Evolutionary conservation across 2,329 filamentous ascomycete species (phyloP).

Genomic region (Fusarium praegraminearum): DNA sequence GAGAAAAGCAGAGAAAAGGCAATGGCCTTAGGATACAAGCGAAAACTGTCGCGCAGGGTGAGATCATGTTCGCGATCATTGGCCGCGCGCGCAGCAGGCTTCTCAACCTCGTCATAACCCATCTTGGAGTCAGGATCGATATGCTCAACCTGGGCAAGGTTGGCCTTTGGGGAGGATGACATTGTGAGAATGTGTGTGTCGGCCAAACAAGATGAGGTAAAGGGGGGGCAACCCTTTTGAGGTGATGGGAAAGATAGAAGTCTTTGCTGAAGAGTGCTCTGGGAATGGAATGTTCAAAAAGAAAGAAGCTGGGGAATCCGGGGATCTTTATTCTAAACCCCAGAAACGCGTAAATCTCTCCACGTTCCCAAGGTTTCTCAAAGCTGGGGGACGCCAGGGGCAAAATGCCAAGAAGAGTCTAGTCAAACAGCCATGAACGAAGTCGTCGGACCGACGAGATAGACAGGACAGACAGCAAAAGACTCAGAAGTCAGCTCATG

Average conservation of each 20-base stretch:
- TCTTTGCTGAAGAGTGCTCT: not conserved
- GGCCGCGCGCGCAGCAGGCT: constrained; percentile 18
- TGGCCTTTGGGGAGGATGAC: constrained; percentile 14
- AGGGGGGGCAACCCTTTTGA: not conserved
- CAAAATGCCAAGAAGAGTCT: constrained; percentile 9
- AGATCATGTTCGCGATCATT: constrained; percentile 48
- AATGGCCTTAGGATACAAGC: constrained; percentile 54
- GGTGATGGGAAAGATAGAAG: not conserved
- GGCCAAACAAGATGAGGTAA: not conserved
- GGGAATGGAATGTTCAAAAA: not conserved
- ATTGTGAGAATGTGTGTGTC: not conserved
- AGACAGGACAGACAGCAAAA: not conserved
- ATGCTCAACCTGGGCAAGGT: constrained; percentile 24
- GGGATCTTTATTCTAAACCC: constrained; percentile 28
- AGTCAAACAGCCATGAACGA: not conserved
- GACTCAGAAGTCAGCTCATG: constrained; percentile 9
- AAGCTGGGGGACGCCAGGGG: constrained; percentile 3
- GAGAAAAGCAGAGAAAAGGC: constrained; percentile 55
- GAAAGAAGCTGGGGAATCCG: constrained; percentile 19
- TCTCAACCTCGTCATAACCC: constrained; percentile 15
- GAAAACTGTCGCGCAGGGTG: constrained; percentile 52
- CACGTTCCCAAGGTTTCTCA: not conserved
- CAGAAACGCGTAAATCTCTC: constrained; percentile 13
- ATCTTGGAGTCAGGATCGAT: constrained; percentile 16
- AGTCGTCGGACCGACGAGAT: constrained; percentile 14